phyloP scores from a whole-genome alignment of 163 green algal species.

The Smithsoniella earleae region DNA sequence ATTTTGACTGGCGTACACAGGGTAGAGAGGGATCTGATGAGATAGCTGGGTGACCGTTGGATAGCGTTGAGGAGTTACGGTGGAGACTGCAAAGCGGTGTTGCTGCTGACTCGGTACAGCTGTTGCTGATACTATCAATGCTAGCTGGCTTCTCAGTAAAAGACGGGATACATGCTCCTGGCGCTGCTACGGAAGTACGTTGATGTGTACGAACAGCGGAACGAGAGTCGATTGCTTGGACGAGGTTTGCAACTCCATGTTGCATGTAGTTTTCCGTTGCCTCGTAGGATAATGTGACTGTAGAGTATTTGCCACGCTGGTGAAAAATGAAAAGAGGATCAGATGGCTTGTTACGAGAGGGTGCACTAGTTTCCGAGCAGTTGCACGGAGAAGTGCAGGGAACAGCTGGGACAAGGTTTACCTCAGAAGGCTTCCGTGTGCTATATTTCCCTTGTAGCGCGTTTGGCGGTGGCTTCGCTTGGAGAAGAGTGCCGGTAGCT shows the following conservation, averaged over 20 bases:
- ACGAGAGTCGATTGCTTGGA: constrained; percentile 9
- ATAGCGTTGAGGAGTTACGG: background rate
- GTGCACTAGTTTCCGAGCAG: background rate
- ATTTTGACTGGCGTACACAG: too few species aligned
- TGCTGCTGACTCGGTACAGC: background rate
- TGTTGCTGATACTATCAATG: background rate
- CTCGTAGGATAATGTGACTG: background rate
- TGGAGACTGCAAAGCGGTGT: background rate
- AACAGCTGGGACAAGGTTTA: too few species aligned
- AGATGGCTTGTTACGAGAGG: background rate
- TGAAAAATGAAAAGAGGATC: constrained; percentile 21
- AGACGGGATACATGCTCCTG: background rate
- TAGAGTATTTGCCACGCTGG: background rate
- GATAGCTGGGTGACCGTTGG: too few species aligned
- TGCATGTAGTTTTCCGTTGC: constrained; percentile 8
- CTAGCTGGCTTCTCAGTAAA: background rate
- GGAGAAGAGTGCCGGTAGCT: background rate
- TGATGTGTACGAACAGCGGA: background rate
- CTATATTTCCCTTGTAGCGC: background rate
- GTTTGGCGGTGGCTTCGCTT: background rate
- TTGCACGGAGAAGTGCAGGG: background rate
- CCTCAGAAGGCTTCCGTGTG: too few species aligned
- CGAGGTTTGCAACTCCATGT: background rate
- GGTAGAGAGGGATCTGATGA: too few species aligned
- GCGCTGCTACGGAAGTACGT: background rate